These are phyloP conservation scores for Aeschynomene evenia DNA, from an alignment of 306 rosid species.

Conservation along the genomic window DNA sequence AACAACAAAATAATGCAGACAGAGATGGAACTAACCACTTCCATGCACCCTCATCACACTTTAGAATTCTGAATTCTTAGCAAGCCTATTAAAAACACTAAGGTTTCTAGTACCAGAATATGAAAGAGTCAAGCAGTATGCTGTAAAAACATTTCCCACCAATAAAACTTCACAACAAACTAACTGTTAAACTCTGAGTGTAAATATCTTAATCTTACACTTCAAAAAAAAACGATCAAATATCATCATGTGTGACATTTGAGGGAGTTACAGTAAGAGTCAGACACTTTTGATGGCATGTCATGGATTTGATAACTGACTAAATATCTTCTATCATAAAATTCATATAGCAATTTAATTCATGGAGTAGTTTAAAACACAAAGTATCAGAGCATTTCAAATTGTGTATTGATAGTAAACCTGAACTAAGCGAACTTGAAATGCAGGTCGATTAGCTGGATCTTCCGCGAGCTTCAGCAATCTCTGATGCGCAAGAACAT, in stretches of 20 bases:
- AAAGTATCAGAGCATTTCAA: neutral
- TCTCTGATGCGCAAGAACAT: constrained; percentile 83
- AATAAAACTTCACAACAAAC: neutral
- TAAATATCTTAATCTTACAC: too few species aligned
- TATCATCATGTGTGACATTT: too few species aligned
- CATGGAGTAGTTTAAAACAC: neutral
- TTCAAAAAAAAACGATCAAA: too few species aligned
- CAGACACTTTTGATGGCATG: too few species aligned
- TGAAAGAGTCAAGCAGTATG: neutral
- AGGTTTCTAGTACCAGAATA: neutral
- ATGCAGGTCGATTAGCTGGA: constrained; percentile 67
- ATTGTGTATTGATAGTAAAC: constrained; percentile 31
- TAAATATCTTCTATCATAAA: too few species aligned
- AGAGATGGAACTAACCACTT: neutral
- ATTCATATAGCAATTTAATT: too few species aligned
- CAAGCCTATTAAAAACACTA: too few species aligned
- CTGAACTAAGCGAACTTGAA: constrained; percentile 91
- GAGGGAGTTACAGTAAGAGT: too few species aligned
- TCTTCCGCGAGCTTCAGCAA: constrained; percentile 82
- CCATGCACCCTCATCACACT: neutral
- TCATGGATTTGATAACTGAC: too few species aligned
- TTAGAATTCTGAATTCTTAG: neutral
- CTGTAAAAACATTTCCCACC: neutral
- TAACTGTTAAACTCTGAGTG: neutral
- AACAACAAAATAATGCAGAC: neutral